phyloP scores from a whole-genome alignment of 495 filamentous ascomycete genomes.

The Gamarada debralockiae region DNA sequence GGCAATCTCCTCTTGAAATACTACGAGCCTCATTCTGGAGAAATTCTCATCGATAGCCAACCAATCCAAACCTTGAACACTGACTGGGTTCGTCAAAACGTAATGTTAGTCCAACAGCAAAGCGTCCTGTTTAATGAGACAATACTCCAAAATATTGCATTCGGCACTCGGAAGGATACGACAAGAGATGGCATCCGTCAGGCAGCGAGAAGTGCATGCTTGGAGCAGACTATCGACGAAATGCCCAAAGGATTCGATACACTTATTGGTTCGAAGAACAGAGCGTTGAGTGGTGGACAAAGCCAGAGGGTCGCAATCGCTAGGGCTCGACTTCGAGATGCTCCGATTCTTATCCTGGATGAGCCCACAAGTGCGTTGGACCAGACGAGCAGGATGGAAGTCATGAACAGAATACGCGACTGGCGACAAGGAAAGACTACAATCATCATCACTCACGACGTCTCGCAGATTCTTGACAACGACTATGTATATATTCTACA shows the following conservation, averaged over 20 bases:
- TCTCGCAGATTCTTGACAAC: slow-evolving; percentile 66
- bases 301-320: slow-evolving; percentile 73
- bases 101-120: slow-evolving; percentile 81
- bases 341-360: slow-evolving; percentile 82
- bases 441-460: slow-evolving; percentile 89
- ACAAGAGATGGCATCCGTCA: slow-evolving; percentile 50
- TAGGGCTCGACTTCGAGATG: slow-evolving; percentile 69
- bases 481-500: slow-evolving; percentile 86
- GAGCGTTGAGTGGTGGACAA: slow-evolving; percentile 80
- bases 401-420: slow-evolving; percentile 68
- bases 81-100: slow-evolving; percentile 72
- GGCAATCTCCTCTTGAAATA: slow-evolving; percentile 74
- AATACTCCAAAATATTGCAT: slow-evolving; percentile 74
- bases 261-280: slow-evolving; percentile 63
- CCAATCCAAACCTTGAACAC: slow-evolving; percentile 58
- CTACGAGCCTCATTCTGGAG: slow-evolving; percentile 63
- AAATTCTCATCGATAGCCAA: slow-evolving; percentile 65
- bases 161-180: slow-evolving; percentile 54
- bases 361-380: slow-evolving; percentile 87
- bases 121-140: slow-evolving; percentile 83
- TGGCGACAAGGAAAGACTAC: slow-evolving; percentile 82
- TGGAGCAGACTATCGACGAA: slow-evolving; percentile 65
- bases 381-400: slow-evolving; percentile 55
- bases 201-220: slow-evolving; percentile 61
- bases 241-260: slow-evolving; percentile 77